A percentile compares a stretch with the other conserved stretches of the same genome.
phyloP scores from a whole-genome alignment of 768 basidiomycete species.

The Dioszegia aurantiaca region DNA sequence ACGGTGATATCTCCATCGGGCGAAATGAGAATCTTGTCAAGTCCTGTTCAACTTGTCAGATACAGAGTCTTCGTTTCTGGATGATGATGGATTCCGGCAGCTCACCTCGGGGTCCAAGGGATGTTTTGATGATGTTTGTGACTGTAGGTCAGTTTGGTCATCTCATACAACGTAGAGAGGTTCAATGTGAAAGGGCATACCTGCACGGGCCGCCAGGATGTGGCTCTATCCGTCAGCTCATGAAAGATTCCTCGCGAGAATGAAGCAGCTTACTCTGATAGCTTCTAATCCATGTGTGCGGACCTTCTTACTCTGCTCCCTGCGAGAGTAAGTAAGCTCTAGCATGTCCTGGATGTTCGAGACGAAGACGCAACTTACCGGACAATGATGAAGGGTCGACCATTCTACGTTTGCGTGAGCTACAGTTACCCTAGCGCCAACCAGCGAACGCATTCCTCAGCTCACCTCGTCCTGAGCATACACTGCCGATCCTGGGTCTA shows the following conservation, averaged over 20 bases:
- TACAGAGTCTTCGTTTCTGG: constrained; percentile 4
- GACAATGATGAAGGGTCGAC: constrained; percentile 95
- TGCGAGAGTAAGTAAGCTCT: constrained; percentile 18
- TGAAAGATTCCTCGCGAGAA: background rate
- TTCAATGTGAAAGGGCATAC: constrained; percentile 17
- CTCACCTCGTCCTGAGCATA: constrained; percentile 54
- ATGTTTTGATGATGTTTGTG: constrained; percentile 90
- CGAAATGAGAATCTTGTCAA: constrained; percentile 58
- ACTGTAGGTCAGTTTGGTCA: constrained; percentile 63
- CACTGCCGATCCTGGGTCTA: constrained; percentile 53
- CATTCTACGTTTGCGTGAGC: constrained; percentile 62
- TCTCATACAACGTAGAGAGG: too few species aligned
- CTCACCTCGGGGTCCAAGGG: constrained; percentile 86
- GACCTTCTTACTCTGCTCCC: constrained; percentile 89
- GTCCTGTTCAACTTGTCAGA: constrained; percentile 52
- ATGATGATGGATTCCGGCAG: background rate
- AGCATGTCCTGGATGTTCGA: background rate
- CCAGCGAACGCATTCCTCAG: background rate
- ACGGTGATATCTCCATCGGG: constrained; percentile 99
- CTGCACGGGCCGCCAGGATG: constrained; percentile 79
- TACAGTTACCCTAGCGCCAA: background rate
- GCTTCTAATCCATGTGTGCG: constrained; percentile 88
- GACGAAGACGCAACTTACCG: constrained; percentile 41
- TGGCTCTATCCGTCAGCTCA: constrained; percentile 57
- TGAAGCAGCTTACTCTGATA: constrained; percentile 68